Percentiles rank a stretch among this genome's conserved stretches.
phyloP scores from a whole-genome alignment of 768 basidiomycete genomes.

The Mycena albidolilacea region DNA sequence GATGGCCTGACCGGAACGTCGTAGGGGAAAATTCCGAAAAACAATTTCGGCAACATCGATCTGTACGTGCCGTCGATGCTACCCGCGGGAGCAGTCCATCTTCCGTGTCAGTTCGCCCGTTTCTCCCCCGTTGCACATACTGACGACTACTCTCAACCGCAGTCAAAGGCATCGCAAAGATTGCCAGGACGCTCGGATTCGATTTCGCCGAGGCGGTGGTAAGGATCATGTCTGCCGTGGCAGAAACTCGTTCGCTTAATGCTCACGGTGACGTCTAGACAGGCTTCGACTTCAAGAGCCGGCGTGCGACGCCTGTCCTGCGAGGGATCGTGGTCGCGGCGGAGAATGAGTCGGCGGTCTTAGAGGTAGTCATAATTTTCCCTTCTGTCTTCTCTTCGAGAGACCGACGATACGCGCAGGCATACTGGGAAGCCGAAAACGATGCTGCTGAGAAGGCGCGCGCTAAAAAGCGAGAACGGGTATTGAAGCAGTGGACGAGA shows the following conservation, averaged over 20 bases:
- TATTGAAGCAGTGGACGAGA: conserved; percentile 89
- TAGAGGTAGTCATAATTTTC: conserved; percentile 72
- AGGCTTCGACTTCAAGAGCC: conserved; percentile 97
- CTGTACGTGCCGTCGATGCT: conserved; percentile 96
- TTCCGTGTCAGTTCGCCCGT: conserved; percentile 81
- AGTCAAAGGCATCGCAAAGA: conserved; percentile 92
- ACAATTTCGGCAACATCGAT: conserved; percentile 97
- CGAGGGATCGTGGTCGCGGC: conserved; percentile 90
- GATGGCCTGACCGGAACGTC: conserved; percentile 24
- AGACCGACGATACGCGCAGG: conserved; percentile 60
- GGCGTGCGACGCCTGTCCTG: conserved; percentile 87
- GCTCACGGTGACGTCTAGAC: conserved; percentile 64
- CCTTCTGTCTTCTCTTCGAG: conserved; percentile 27
- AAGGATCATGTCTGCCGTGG: conserved; percentile 42
- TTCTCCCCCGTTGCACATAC: not conserved
- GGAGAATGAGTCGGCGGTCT: conserved; percentile 79
- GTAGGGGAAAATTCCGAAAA: conserved; percentile 94
- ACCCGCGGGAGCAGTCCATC: conserved; percentile 86
- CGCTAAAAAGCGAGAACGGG: conserved; percentile 82
- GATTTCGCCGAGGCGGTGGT: conserved; percentile 98
- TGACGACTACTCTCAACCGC: conserved; percentile 32
- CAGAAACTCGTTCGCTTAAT: conserved; percentile 17
- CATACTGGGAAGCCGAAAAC: conserved; percentile 87
- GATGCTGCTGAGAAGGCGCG: conserved; percentile 84
- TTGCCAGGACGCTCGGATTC: conserved; percentile 89